These are phyloP conservation scores for Globisporangium takayamanum DNA, from an alignment of 352 stramenopile species.

Conservation along the genomic window DNA sequence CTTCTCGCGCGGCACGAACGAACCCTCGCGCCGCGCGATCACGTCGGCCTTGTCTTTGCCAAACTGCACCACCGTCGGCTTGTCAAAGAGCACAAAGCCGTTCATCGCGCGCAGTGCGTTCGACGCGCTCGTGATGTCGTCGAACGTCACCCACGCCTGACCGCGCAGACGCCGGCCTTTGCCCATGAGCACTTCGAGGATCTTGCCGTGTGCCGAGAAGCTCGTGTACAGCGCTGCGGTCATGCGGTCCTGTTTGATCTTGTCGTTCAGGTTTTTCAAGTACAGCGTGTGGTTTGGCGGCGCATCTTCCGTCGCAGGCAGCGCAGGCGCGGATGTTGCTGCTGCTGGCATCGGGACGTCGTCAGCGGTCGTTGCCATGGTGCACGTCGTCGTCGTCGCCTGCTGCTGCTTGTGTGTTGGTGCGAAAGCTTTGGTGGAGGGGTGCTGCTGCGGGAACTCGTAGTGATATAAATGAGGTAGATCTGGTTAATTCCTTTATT, in stretches of 20 bases:
- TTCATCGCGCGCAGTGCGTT: constrained; percentile 87
- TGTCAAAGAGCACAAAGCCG: constrained; percentile 85
- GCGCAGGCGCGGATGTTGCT: neutral
- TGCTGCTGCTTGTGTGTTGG: no score
- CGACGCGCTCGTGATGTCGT: constrained; percentile 82
- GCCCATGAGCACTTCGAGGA: constrained; percentile 88
- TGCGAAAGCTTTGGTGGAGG: no score
- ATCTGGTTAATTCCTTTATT: no score
- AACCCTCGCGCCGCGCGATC: constrained; percentile 63
- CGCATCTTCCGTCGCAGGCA: constrained; percentile 38
- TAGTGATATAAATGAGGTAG: no score
- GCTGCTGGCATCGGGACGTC: neutral
- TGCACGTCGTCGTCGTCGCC: neutral
- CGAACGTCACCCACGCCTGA: constrained; percentile 91
- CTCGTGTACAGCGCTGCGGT: constrained; percentile 87
- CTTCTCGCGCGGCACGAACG: constrained; percentile 76
- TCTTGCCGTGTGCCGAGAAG: constrained; percentile 91
- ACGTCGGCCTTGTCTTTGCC: constrained; percentile 81
- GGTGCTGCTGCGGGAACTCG: no score
- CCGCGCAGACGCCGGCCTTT: constrained; percentile 77
- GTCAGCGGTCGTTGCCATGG: neutral
- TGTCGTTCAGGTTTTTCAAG: constrained; percentile 93
- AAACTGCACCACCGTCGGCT: constrained; percentile 79
- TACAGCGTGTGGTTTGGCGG: constrained; percentile 91
- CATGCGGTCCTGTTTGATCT: constrained; percentile 90